Evolutionary conservation across 2,329 filamentous ascomycete species (phyloP).

Genomic region (Aspergillus bombycis): DNA sequence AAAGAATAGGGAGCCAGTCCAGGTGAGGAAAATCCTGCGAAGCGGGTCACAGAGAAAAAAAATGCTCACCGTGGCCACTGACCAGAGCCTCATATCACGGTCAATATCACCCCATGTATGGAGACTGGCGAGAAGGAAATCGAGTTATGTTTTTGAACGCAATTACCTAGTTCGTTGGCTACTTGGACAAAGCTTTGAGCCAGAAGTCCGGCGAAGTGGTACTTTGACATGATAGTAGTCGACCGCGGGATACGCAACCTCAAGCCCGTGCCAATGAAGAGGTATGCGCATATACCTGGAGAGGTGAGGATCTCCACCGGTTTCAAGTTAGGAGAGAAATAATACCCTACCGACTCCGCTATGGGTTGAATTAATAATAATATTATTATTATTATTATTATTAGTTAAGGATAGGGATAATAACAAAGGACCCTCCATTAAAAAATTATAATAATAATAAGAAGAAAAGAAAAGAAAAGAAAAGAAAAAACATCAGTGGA

Average conservation of each 20-base stretch:
- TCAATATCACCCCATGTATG: conserved; percentile 1
- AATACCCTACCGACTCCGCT: not conserved
- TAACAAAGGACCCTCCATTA: too few relatives aligned
- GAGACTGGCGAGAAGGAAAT: not conserved
- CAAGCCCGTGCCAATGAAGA: not conserved
- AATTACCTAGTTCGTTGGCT: conserved; percentile 1
- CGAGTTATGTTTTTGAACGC: not conserved
- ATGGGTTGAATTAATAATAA: not conserved
- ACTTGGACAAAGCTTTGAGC: not conserved
- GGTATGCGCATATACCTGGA: not conserved
- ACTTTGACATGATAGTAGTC: not conserved
- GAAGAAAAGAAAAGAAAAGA: too few relatives aligned
- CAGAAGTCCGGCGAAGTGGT: not conserved
- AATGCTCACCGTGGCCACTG: not conserved
- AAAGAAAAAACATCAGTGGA: not conserved
- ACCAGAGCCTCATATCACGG: not conserved
- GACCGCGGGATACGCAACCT: not conserved
- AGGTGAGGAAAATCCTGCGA: not conserved
- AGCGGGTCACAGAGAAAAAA: not conserved
- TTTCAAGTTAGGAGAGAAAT: conserved; percentile 3
- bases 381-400: too few relatives aligned
- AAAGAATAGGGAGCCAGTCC: not conserved
- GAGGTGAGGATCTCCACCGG: not conserved
- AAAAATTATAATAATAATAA: not conserved
- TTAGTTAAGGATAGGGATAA: too few relatives aligned